phyloP scores from a whole-genome alignment of 2,329 filamentous ascomycete genomes.

The Ophiocordyceps camponoti-saundersi region DNA sequence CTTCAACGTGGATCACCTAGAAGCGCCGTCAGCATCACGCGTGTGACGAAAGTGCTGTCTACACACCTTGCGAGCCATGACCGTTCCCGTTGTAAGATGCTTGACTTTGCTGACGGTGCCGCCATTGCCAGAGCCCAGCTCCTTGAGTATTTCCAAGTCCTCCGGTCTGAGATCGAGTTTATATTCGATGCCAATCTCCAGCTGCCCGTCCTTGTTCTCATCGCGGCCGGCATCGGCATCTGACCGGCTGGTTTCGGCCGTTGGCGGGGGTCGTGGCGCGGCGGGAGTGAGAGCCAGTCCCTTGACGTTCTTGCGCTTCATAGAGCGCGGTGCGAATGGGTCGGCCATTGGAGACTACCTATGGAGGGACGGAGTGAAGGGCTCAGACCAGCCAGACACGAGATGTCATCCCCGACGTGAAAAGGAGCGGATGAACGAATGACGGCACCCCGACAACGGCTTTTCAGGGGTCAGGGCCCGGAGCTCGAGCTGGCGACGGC shows the following conservation, averaged over 20 bases:
- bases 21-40: constrained; percentile 5
- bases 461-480: background rate
- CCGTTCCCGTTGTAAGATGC: constrained; percentile 83
- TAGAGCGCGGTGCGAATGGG: constrained; percentile 51
- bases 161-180: constrained; percentile 82
- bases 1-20: constrained; percentile 93
- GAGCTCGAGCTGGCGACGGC: background rate
- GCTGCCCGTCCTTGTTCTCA: constrained; percentile 37
- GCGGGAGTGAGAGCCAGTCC: constrained; percentile 75
- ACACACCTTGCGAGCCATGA: constrained; percentile 90
- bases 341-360: constrained; percentile 37
- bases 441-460: background rate
- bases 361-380: background rate
- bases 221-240: constrained; percentile 45
- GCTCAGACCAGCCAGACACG: background rate
- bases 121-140: constrained; percentile 89
- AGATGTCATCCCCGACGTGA: background rate
- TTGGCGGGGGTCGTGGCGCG: constrained; percentile 52
- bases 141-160: constrained; percentile 83
- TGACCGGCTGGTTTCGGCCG: constrained; percentile 53
- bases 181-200: constrained; percentile 97
- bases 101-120: constrained; percentile 97
- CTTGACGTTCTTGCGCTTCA: constrained; percentile 99
- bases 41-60: background rate
- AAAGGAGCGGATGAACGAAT: background rate